Evolutionary conservation across 164 flowering plant species (phyloP).

Genomic region (Magnolia changhungtana): DNA sequence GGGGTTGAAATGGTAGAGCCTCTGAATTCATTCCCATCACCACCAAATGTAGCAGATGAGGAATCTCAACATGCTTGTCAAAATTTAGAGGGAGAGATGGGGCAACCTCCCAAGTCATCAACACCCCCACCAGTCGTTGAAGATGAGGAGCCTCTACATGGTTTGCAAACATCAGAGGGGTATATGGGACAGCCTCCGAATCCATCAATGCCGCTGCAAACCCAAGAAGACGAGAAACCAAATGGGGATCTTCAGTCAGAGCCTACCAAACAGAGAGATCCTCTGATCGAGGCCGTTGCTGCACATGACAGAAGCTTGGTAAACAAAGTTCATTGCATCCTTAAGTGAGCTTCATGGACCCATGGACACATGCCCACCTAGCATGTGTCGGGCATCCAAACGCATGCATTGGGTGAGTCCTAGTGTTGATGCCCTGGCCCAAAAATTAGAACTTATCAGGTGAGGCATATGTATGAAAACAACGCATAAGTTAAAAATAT

Average conservation of each 20-base stretch:
- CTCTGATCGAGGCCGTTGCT: conserved; percentile 82
- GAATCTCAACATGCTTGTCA: conserved; percentile 22
- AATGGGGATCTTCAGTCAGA: conserved; percentile 26
- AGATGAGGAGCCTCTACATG: conserved; percentile 17
- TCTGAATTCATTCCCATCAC: conserved; percentile 5
- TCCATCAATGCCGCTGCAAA: conserved; percentile 8
- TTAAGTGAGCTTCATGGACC: neutral
- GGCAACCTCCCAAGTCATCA: conserved; percentile 12
- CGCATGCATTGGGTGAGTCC: neutral
- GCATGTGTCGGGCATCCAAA: neutral
- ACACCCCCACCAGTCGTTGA: conserved; percentile 19
- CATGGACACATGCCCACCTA: neutral
- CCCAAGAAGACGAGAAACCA: conserved; percentile 11
- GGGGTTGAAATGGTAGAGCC: conserved; percentile 15
- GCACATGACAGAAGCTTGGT: conserved; percentile 90
- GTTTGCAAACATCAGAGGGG: conserved; percentile 16
- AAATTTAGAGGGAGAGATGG: conserved; percentile 7
- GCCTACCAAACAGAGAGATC: conserved; percentile 37
- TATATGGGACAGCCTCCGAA: conserved; percentile 11
- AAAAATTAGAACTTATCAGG: neutral
- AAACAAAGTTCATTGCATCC: conserved; percentile 3
- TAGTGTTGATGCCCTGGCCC: neutral
- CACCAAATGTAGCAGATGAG: conserved; percentile 10
- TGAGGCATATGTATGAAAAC: neutral
- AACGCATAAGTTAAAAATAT: no score